Percentiles rank a stretch among this genome's conserved stretches.
Evolutionary conservation across 805 yeast species (phyloP).

Genomic region (Candida namnaoensis): DNA sequence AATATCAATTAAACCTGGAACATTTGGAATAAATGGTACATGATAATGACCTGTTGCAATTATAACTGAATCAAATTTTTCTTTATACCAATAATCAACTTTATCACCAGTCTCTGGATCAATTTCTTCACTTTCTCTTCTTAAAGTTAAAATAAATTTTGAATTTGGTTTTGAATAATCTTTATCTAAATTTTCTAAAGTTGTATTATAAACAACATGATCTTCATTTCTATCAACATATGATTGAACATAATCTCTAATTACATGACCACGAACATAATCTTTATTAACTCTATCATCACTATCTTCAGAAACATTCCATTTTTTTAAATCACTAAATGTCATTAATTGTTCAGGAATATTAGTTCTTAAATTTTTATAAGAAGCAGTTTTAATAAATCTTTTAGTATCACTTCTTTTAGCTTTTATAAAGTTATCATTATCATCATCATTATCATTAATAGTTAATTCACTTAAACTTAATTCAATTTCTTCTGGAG

Average conservation of each 20-base stretch:
- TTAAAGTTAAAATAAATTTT: conserved; percentile 22
- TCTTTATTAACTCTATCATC: conserved; percentile 25
- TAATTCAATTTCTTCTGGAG: conserved; percentile 3
- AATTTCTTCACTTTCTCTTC: conserved; percentile 15
- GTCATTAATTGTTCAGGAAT: conserved; percentile 38
- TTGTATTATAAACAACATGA: conserved; percentile 20
- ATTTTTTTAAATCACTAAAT: conserved; percentile 28
- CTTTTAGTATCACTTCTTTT: conserved; percentile 5
- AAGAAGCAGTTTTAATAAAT: conserved; percentile 22
- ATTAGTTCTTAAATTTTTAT: conserved; percentile 26
- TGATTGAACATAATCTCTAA: conserved; percentile 41
- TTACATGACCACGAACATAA: conserved; percentile 41
- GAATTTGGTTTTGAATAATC: conserved; percentile 5
- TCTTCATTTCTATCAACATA: conserved; percentile 28
- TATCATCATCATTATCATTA: background rate
- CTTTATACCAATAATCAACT: conserved; percentile 28
- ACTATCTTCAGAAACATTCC: conserved; percentile 18
- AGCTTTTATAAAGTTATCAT: background rate
- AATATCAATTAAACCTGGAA: conserved; percentile 33
- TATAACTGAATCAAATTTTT: conserved; percentile 31
- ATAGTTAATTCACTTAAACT: too few species aligned
- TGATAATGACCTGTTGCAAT: conserved; percentile 51
- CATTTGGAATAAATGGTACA: conserved; percentile 43
- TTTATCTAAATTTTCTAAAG: conserved; percentile 29
- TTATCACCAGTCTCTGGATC: conserved; percentile 10